Conservation (phyloP, 2,329 filamentous ascomycete genomes). For the Sporothrix brasiliensis region DNA sequence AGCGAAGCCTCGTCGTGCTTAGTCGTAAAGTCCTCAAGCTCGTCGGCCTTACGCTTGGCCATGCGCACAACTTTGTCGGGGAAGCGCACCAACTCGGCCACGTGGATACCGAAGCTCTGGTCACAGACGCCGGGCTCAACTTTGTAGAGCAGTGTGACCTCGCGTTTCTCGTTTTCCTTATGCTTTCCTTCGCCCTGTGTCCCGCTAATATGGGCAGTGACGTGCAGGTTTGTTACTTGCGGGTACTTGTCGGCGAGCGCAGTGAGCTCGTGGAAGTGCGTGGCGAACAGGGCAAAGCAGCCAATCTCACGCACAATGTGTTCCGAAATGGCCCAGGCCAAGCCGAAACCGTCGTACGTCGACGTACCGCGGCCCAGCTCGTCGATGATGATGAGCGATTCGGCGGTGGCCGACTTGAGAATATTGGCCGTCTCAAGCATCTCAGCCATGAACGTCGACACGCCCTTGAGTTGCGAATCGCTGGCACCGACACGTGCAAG, state of each 20-base stretch:
- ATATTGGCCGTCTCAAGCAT: slow-evolving; percentile 99
- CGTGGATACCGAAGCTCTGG: slow-evolving; percentile 97
- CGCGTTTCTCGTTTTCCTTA: slow-evolving; percentile 59
- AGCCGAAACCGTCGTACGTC: slow-evolving; percentile 96
- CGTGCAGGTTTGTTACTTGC: slow-evolving; percentile 90
- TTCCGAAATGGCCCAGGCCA: slow-evolving; percentile 99
- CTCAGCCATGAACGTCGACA: slow-evolving; percentile 99
- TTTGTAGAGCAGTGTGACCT: slow-evolving; percentile 96
- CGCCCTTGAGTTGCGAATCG: slow-evolving; percentile 95
- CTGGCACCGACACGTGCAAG: slow-evolving; percentile 93
- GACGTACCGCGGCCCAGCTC: slow-evolving; percentile 95
- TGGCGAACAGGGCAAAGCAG: slow-evolving; percentile 93
- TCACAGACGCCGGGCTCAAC: slow-evolving; percentile 95
- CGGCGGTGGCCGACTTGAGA: slow-evolving; percentile 90
- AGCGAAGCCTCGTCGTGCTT: slow-evolving; percentile 64
- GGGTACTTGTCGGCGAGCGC: slow-evolving; percentile 83
- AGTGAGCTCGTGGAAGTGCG: slow-evolving; percentile 97
- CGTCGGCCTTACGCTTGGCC: slow-evolving; percentile 98
- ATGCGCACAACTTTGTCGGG: slow-evolving; percentile 97
- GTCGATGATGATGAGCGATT: slow-evolving; percentile 97
- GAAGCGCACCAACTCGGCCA: slow-evolving; percentile 94
- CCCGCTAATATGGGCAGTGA: slow-evolving; percentile 85
- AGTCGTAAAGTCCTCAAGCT: slow-evolving; percentile 90
- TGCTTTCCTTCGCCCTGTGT: slow-evolving; percentile 41
- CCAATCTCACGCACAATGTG: slow-evolving; percentile 95